Percentiles rank a stretch among this genome's conserved stretches.
Evolutionary conservation across 1,139 yeast species (phyloP).

Genomic region (Torulaspora pretoriensis): DNA sequence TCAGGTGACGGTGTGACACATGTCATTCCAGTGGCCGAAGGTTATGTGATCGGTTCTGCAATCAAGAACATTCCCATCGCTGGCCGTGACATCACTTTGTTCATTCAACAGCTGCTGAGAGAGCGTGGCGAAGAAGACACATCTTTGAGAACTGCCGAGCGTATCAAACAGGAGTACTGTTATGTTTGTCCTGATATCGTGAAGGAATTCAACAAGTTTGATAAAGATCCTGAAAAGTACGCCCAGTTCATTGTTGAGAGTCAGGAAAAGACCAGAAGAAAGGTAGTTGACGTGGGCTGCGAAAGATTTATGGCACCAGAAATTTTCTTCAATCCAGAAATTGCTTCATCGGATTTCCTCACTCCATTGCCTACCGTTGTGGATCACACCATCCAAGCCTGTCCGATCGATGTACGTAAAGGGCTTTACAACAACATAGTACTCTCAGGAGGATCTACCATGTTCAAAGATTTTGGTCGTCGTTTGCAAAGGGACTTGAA

Average conservation of each 20-base stretch:
- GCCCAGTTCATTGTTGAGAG: conserved; percentile 89
- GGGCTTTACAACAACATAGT: conserved; percentile 94
- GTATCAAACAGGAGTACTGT: conserved; percentile 92
- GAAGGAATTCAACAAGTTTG: conserved; percentile 91
- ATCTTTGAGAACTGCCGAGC: conserved; percentile 90
- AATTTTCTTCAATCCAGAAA: conserved; percentile 96
- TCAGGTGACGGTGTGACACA: conserved; percentile 98
- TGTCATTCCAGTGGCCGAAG: conserved; percentile 98
- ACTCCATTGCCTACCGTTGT: conserved; percentile 95
- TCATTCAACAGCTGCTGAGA: conserved; percentile 87
- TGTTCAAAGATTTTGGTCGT: conserved; percentile 98
- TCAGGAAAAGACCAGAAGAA: conserved; percentile 60
- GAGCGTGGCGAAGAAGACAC: conserved; percentile 97
- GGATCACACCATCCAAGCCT: conserved; percentile 88
- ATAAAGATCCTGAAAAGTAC: conserved; percentile 89
- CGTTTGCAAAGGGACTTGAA: conserved; percentile 94
- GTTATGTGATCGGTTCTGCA: conserved; percentile 95
- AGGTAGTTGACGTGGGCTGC: conserved; percentile 87
- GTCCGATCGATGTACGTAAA: conserved; percentile 97
- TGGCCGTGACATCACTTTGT: conserved; percentile 93
- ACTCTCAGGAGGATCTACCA: conserved; percentile 93
- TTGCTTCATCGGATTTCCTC: conserved; percentile 88
- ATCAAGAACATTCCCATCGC: conserved; percentile 97
- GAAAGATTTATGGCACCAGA: conserved; percentile 98
- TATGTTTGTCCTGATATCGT: conserved; percentile 97